These are phyloP conservation scores for Cercospora sojina DNA, from an alignment of 2,329 filamentous ascomycete species.

Conservation along the genomic window DNA sequence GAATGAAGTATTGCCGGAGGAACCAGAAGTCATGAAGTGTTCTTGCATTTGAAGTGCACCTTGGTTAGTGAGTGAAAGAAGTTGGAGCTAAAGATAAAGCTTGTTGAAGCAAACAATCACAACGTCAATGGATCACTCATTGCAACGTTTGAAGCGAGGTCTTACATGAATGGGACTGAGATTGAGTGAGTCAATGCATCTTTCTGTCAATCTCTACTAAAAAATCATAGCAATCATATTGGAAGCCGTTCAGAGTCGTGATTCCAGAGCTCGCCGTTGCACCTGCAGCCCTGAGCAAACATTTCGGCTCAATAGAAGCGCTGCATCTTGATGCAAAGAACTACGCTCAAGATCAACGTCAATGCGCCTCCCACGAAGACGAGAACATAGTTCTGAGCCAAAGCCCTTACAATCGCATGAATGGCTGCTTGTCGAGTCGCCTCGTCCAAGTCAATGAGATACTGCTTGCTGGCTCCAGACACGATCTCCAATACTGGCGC, in stretches of 20 bases:
- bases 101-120: not conserved
- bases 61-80: not conserved
- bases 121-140: not conserved
- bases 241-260: not conserved
- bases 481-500: constrained; percentile 5
- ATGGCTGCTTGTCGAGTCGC: constrained; percentile 10
- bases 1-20: not conserved
- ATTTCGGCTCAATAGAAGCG: not conserved
- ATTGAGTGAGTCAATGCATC: not conserved
- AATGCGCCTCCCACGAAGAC: constrained; percentile 15
- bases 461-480: constrained; percentile 6
- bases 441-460: constrained; percentile 6
- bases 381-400: constrained; percentile 14
- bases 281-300: not conserved
- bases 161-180: not conserved
- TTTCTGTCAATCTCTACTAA: not conserved
- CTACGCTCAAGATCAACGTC: constrained; percentile 9
- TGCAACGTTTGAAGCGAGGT: not conserved
- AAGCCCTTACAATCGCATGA: constrained; percentile 8
- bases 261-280: not conserved
- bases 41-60: not conserved
- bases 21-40: not conserved
- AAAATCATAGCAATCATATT: not conserved
- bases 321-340: constrained; percentile 10
- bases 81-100: not conserved